These are phyloP conservation scores for Chaetomiaceae sp. DNA, from an alignment of 2,329 filamentous ascomycete genomes.

Conservation along the genomic window DNA sequence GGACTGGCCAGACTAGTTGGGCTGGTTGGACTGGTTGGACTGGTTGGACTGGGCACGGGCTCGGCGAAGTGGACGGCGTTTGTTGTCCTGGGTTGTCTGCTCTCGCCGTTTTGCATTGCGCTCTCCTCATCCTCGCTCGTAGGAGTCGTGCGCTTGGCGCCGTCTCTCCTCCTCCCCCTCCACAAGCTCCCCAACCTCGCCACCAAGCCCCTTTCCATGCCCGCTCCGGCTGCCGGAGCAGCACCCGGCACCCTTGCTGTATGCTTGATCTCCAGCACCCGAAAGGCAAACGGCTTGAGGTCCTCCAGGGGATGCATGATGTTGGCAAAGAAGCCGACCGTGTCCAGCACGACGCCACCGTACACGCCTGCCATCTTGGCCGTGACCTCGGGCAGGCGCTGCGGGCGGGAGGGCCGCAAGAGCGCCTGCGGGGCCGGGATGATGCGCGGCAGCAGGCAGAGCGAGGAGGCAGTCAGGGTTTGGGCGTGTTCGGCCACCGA, in stretches of 20 bases:
- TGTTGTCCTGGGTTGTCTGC: too few species aligned
- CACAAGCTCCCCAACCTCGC: not conserved
- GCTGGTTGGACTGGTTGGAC: too few species aligned
- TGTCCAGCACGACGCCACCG: slow-evolving; percentile 50
- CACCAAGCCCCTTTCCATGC: not conserved
- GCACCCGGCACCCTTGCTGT: too few species aligned
- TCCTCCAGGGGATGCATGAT: slow-evolving; percentile 55
- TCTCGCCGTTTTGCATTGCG: not conserved
- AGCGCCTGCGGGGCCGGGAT: slow-evolving; percentile 60
- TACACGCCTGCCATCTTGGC: slow-evolving; percentile 56
- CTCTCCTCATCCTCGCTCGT: not conserved
- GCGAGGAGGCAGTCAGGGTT: slow-evolving; percentile 53
- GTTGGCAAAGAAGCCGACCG: slow-evolving; percentile 59
- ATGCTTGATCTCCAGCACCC: slow-evolving; percentile 47
- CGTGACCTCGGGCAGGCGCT: slow-evolving; percentile 50
- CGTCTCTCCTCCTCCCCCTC: not conserved
- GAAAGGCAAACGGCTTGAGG: slow-evolving; percentile 44
- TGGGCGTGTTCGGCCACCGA: slow-evolving; percentile 56
- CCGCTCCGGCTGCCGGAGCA: too few species aligned
- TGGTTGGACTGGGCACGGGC: too few species aligned
- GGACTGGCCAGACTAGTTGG: too few species aligned
- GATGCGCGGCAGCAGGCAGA: slow-evolving; percentile 56
- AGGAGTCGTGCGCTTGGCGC: not conserved
- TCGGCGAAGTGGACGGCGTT: too few species aligned
- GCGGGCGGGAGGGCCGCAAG: slow-evolving; percentile 52